Percentiles rank a stretch among this genome's conserved stretches.
These are phyloP conservation scores for Albugo candida DNA, from an alignment of 352 stramenopile species.

Conservation along the genomic window DNA sequence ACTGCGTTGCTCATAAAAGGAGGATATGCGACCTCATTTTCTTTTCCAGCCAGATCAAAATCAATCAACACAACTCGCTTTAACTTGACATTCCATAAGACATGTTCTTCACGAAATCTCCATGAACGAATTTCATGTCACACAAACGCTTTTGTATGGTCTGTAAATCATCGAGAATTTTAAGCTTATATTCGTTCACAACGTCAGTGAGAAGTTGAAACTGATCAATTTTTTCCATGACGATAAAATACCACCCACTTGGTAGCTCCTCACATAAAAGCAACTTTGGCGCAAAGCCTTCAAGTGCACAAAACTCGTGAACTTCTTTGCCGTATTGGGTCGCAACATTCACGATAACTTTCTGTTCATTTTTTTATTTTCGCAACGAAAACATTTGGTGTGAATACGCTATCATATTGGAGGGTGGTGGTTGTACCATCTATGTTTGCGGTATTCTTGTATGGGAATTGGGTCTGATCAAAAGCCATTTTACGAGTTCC, in stretches of 20 bases:
- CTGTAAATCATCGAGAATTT: constrained; percentile 6
- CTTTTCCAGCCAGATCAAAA: constrained; percentile 15
- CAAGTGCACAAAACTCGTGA: constrained; percentile 8
- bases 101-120: constrained; percentile 7
- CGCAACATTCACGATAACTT: constrained; percentile 12
- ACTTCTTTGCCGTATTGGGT: constrained; percentile 9
- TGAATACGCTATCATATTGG: constrained; percentile 9
- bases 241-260: constrained; percentile 12
- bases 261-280: constrained; percentile 8
- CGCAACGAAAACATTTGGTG: constrained; percentile 8
- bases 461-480: too few relatives aligned
- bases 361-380: constrained; percentile 3
- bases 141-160: constrained; percentile 1
- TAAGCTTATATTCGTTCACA: not conserved
- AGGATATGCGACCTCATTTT: constrained; percentile 8
- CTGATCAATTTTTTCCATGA: constrained; percentile 8
- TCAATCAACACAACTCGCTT: constrained; percentile 17
- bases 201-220: too few relatives aligned
- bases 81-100: constrained; percentile 11
- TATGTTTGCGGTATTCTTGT: too few relatives aligned
- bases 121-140: constrained; percentile 3
- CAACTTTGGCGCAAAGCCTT: constrained; percentile 7
- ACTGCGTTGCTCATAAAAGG: constrained; percentile 14
- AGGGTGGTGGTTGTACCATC: constrained; percentile 5
- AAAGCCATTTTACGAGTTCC: too few relatives aligned